phyloP scores from a whole-genome alignment of 2,329 filamentous ascomycete genomes.

The Cytospora schulzeri region DNA sequence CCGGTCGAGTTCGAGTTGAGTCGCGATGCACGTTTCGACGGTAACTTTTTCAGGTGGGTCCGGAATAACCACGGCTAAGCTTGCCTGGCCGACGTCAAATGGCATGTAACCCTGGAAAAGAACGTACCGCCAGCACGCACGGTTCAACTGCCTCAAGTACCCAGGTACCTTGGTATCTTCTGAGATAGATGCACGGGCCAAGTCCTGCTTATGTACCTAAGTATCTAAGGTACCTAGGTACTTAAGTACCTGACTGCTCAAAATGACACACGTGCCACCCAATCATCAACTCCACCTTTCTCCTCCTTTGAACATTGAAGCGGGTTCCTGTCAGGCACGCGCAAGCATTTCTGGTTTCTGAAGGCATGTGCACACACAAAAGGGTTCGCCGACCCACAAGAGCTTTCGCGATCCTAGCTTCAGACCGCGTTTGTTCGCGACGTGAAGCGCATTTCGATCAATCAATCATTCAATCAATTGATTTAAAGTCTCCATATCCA shows the following conservation, averaged over 20 bases:
- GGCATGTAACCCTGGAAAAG: no score
- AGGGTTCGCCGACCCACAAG: background rate
- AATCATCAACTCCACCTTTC: no score
- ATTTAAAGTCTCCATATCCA: background rate
- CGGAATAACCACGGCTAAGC: background rate
- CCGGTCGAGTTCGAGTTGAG: background rate
- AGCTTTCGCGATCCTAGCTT: background rate
- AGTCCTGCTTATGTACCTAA: no score
- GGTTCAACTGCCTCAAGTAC: background rate
- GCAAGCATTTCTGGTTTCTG: no score
- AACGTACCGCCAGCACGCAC: background rate
- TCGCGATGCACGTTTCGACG: constrained; percentile 12
- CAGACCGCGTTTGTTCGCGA: background rate
- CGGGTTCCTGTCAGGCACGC: background rate
- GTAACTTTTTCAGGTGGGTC: constrained; percentile 29
- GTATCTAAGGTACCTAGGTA: background rate
- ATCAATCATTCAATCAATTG: background rate
- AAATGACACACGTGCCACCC: background rate
- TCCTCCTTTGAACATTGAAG: no score
- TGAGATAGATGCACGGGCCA: no score
- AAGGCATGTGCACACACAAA: background rate
- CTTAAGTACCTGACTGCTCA: background rate
- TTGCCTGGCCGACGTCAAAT: constrained; percentile 1
- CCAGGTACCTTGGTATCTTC: no score
- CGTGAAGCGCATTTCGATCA: background rate